phyloP scores from a whole-genome alignment of 768 basidiomycete species.

The Auriscalpium vulgare region DNA sequence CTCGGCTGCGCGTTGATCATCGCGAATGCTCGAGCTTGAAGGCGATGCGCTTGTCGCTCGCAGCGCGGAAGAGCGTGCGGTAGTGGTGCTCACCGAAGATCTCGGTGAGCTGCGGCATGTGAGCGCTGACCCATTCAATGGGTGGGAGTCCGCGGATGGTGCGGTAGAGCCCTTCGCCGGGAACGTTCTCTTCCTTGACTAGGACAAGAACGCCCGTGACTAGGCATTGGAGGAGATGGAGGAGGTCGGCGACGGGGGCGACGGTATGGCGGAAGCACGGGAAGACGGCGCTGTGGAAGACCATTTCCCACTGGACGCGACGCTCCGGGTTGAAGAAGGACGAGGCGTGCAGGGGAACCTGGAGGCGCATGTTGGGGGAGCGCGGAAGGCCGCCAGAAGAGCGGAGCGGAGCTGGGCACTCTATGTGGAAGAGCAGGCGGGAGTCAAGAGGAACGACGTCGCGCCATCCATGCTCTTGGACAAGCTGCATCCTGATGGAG shows the following conservation, averaged over 20 bases:
- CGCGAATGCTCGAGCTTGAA: constrained; percentile 65
- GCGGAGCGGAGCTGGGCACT: constrained; percentile 72
- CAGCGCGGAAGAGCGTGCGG: constrained; percentile 64
- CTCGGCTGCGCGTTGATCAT: constrained; percentile 2
- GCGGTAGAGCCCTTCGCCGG: constrained; percentile 53
- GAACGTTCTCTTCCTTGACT: constrained; percentile 67
- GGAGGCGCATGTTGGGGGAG: constrained; percentile 62
- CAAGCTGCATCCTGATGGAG: constrained; percentile 50
- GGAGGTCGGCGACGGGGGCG: constrained; percentile 29
- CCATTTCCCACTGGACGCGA: constrained; percentile 85
- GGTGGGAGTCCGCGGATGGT: constrained; percentile 75
- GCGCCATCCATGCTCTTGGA: constrained; percentile 64
- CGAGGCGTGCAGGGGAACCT: constrained; percentile 70
- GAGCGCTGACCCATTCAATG: constrained; percentile 65
- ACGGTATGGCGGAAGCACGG: constrained; percentile 30
- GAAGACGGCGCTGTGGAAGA: constrained; percentile 49
- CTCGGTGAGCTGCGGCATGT: constrained; percentile 59
- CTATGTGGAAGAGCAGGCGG: constrained; percentile 73
- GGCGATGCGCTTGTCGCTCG: constrained; percentile 59
- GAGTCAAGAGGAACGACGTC: constrained; percentile 51
- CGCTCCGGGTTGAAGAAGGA: constrained; percentile 84
- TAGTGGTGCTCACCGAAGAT: constrained; percentile 71
- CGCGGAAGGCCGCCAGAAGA: constrained; percentile 70
- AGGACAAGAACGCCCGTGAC: constrained; percentile 39
- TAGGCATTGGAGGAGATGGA: constrained; percentile 33